Base-by-base conservation (phyloP, 306 rosid species). In the Trichosanthes cucumerina region DNA sequence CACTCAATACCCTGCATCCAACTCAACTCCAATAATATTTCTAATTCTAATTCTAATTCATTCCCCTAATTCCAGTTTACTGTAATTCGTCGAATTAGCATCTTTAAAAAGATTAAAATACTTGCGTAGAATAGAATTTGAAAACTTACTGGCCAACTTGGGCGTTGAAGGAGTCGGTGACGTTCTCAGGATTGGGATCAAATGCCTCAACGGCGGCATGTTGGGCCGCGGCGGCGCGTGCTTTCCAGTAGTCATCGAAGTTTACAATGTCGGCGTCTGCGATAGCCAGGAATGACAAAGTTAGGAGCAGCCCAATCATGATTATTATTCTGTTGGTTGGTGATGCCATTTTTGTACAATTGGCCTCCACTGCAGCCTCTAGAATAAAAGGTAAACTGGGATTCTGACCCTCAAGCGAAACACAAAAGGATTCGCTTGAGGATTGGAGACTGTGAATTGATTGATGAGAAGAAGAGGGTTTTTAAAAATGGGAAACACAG, bases 241-340 rank as follows among this genome's bases (percentile, higher is more conserved):
- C 15, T 70, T 80, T 68, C 98, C 98, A 91, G 82, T 91, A 93
- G 4, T 63, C 15, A 74, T 91, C 93, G 39, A 71, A 83, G 28
- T 81, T 82, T 0, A 0, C 16, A 0, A 8, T 4, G 68, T 82
- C 80, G 23, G 85, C 90, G 31, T 78, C 49, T 23, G 86, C 89
- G 12, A 78, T 24, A 0, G 76, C 79, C 59, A 71, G 78, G 50
- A 72, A 80, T 8, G 86, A 43, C 15, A 87, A 83, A 34, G 86
- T 53, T 24, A 85, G 43, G 23, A 74, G 83, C 33, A 19, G 39
- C 1, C 80, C n/a, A 43, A 49, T 28, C n/a, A 58, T 54, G 9
- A 73, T 80, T 16, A 58, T 54, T 6, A 73, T 80, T 16, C 33
- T 23, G 5, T 38, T 72, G n/a, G 7, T 50, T 46, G 9, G 53